Evolutionary conservation across 148 eudicot genomes (phyloP).

Genomic region (Cornus florida): DNA sequence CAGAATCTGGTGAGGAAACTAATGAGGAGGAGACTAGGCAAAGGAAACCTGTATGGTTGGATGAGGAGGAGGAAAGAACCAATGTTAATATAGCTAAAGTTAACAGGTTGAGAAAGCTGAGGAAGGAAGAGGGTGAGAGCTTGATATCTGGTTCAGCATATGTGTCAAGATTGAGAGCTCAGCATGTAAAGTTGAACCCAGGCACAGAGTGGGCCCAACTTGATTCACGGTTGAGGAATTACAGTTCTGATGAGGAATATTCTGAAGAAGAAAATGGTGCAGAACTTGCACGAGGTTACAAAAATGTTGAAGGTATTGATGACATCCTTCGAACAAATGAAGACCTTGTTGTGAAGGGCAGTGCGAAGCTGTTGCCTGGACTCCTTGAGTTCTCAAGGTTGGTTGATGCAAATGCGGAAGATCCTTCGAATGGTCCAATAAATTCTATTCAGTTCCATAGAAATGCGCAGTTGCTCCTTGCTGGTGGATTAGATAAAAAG

Average conservation of each 20-base stretch:
- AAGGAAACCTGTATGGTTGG: slow-evolving; percentile 84
- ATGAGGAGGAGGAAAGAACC: slow-evolving; percentile 75
- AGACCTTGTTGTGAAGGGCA: slow-evolving; percentile 71
- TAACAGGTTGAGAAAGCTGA: slow-evolving; percentile 71
- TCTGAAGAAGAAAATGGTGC: slow-evolving; percentile 52
- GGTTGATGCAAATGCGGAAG: slow-evolving; percentile 73
- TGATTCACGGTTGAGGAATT: slow-evolving; percentile 35
- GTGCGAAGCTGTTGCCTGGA: slow-evolving; percentile 68
- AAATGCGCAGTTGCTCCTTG: slow-evolving; percentile 81
- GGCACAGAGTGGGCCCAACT: slow-evolving; percentile 86
- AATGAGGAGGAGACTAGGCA: slow-evolving; percentile 35
- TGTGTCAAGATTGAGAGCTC: slow-evolving; percentile 80
- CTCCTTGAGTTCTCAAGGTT: slow-evolving; percentile 67
- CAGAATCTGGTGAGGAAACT: slow-evolving; percentile 18
- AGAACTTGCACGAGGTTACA: slow-evolving; percentile 38
- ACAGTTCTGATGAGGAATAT: slow-evolving; percentile 72
- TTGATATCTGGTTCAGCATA: slow-evolving; percentile 70
- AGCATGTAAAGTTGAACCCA: slow-evolving; percentile 73
- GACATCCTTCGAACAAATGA: slow-evolving; percentile 62
- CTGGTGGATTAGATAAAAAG: slow-evolving; percentile 72
- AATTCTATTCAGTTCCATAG: slow-evolving; percentile 88
- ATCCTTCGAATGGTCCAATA: slow-evolving; percentile 54
- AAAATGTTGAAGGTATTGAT: slow-evolving; percentile 30
- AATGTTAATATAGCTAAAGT: slow-evolving; percentile 66
- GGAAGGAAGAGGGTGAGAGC: slow-evolving; percentile 85